Conservation (phyloP, 2,329 filamentous ascomycete species). For the Zalaria obscura region DNA sequence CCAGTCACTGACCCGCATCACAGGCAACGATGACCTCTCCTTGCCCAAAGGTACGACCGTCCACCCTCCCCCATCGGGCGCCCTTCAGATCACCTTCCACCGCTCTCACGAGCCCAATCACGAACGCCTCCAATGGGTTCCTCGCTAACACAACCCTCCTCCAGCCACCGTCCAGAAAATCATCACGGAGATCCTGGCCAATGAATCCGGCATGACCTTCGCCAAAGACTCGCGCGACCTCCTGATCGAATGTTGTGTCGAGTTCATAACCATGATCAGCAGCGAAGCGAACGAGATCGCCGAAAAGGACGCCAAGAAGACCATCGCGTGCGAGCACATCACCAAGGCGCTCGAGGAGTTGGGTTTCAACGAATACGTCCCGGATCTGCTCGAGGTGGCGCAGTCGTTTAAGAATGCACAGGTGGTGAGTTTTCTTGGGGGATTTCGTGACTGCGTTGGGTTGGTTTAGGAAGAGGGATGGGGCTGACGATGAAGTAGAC, state of each 20-base stretch:
- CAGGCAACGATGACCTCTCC: slow-evolving; percentile 44
- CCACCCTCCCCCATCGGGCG: background rate
- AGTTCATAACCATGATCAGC: slow-evolving; percentile 97
- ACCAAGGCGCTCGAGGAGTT: slow-evolving; percentile 86
- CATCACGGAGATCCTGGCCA: slow-evolving; percentile 79
- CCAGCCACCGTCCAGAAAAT: slow-evolving; percentile 67
- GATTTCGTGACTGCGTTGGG: background rate
- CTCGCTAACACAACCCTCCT: background rate
- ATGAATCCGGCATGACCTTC: slow-evolving; percentile 66
- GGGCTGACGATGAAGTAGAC: slow-evolving; percentile 39
- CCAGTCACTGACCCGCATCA: slow-evolving; percentile 2
- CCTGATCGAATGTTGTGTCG: slow-evolving; percentile 95
- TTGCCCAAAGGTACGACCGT: slow-evolving; percentile 38
- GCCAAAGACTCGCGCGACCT: slow-evolving; percentile 91
- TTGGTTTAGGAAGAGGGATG: background rate
- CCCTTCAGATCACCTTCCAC: no score
- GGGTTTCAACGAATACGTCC: slow-evolving; percentile 84
- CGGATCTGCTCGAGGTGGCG: slow-evolving; percentile 73
- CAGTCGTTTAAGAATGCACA: slow-evolving; percentile 85
- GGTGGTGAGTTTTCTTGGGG: slow-evolving; percentile 47
- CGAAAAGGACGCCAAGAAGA: slow-evolving; percentile 98
- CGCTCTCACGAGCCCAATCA: no score
- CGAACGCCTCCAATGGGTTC: no score
- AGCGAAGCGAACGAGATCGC: slow-evolving; percentile 98
- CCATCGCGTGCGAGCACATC: slow-evolving; percentile 95